Evolutionary conservation across 306 rosid species (phyloP), one percentile per base, ranked within the genome.

Genomic region (Lotus japonicus): DNA sequence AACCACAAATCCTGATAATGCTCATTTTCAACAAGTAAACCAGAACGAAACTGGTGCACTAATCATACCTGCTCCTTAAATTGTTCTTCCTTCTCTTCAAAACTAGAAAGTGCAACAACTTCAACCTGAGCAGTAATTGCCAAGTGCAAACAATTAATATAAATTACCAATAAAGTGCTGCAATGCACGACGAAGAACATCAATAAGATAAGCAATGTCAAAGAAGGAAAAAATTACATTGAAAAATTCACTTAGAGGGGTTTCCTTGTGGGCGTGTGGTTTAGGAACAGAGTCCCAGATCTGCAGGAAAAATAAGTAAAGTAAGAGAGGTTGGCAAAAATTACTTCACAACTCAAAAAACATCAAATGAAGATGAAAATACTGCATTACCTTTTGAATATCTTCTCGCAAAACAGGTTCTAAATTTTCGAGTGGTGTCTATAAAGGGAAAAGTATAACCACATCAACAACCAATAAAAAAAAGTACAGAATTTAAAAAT

Each of bases 211-310:
- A 70, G 68, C n/a, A 14, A 62, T 41, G 43, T 62, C 54, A 63
- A 60, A 65, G 46, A 19, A 66, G 70, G 17, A 72, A 43, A 65
- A 50, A 57, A 80, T 68, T 77, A 91, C 99, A 15, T 95, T 91
- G 62, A 95, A 95, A 84, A 95, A 95, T 81, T 91, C 99, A 70
- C 95, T 91, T 49, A 95, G 74, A n/a, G 96, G 97, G 66, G 99
- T 91, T 53, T 91, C 96, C 73, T 70, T 74, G 82, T 87, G 96
- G 59, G 91, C 92, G 23, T 81, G 82, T 70, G 99, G 99, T 84
- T 95, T 95, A 51, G 97, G 99, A 83, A 95, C 97, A 17, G 97
- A 81, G 69, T 95, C 99, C 99, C 99, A 95, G 82, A 90, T 95
- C 99, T 95, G 88, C 79, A 70, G 10, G 50, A 41, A 46, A 15